Evolutionary conservation across 495 filamentous ascomycete genomes (phyloP), one percentile per base, ranked within the genome.

Genomic region (Tetracladium marchalianum): DNA sequence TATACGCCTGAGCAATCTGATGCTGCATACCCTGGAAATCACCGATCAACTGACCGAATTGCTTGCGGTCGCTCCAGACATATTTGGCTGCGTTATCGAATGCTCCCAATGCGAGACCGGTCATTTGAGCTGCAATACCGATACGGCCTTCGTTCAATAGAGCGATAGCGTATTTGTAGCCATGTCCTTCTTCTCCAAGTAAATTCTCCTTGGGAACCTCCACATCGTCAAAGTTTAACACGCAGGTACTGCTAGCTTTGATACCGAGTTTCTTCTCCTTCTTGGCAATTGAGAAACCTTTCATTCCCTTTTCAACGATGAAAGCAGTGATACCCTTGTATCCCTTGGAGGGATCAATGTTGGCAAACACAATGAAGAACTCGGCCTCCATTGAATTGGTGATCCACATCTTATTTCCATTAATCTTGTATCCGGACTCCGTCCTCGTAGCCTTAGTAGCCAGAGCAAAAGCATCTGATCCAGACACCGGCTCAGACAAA

Each of bases 181-280:
- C 92, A 53, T 96, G 75, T 41, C 90, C 90, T 57, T 85, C 77
- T 59, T 87, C 72, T 41, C 92, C 92, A 6, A 99, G 74, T 6
- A 99, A 65, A 64, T 95, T 90, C 59, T 81, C 84, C 62, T 80
- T 80, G 24, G 79, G 90, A 13, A 99, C 77, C 58, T 92, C 80
- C 18, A 97, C 90, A 58, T 97, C 92, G 64, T 99, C 92, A 51
- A 99, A 96, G 73, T 82, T 99, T 59, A 99, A 73, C 39, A 93
- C 88, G 65, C 92, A 99, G 16, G 92, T 99, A 70, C 84, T 90
- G 69, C 85, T 90, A 2, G 92, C 92, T 44, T 74, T 80, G 67
- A 99, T 99, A 36, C 92, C 92, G 31, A 99, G 79, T 73, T 99
- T 99, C 81, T 95, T 95, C 74, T 99, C 92, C 72, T 99, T 99